A percentile compares a stretch with the other conserved stretches of the same genome.
Conservation (phyloP, 1,284 basidiomycete genomes). For the Grifola frondosa region DNA sequence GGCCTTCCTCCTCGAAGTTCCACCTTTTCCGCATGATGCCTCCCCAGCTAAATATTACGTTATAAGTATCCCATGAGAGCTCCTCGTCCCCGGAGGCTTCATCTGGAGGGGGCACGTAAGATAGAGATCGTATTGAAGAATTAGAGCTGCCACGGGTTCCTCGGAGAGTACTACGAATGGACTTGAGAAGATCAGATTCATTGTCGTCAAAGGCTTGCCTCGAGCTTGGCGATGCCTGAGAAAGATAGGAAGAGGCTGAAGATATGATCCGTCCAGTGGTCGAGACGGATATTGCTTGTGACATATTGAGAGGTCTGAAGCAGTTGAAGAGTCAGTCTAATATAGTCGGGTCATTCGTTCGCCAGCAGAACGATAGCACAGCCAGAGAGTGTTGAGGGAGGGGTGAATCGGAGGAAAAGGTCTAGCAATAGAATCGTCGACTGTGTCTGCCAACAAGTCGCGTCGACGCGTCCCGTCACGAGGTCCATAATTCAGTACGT, state of each 20-base stretch:
- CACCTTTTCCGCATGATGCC: constrained; percentile 73
- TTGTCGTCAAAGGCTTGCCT: not conserved
- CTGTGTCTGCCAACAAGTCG: too few relatives aligned
- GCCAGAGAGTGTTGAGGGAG: too few relatives aligned
- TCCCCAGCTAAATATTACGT: constrained; percentile 69
- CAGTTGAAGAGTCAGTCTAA: too few relatives aligned
- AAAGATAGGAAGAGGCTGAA: constrained; percentile 8
- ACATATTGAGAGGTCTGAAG: too few relatives aligned
- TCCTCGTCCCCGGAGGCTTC: constrained; percentile 40
- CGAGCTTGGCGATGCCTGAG: not conserved
- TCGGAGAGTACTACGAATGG: constrained; percentile 26
- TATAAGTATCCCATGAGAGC: constrained; percentile 70
- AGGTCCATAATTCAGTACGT: too few relatives aligned
- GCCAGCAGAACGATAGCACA: too few relatives aligned
- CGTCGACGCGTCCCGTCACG: too few relatives aligned
- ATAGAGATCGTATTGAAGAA: constrained; percentile 14
- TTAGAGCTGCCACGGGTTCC: constrained; percentile 19
- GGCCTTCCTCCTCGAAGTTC: constrained; percentile 68
- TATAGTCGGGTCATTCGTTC: too few relatives aligned
- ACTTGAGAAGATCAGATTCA: constrained; percentile 24
- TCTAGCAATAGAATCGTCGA: too few relatives aligned
- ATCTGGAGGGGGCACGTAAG: constrained; percentile 7
- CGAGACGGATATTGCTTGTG: too few relatives aligned
- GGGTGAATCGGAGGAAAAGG: too few relatives aligned
- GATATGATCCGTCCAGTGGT: too few relatives aligned